Evolutionary conservation across 2,329 filamentous ascomycete genomes (phyloP).

Genomic region (Hymenoscyphus occultus): DNA sequence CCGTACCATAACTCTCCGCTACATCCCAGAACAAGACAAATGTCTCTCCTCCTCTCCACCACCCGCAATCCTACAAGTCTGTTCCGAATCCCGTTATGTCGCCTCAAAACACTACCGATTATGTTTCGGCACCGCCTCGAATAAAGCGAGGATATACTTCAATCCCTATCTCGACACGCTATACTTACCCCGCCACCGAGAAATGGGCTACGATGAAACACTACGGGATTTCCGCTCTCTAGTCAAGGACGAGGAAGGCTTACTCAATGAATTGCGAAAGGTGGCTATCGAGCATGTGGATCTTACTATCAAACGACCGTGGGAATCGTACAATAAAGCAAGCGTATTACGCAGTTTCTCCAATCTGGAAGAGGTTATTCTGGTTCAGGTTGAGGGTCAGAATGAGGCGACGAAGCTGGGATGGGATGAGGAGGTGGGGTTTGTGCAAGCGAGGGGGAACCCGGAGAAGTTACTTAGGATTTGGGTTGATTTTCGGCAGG

Average conservation of each 20-base stretch:
- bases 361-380: conserved; percentile 29
- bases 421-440: conserved; percentile 21
- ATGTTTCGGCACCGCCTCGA: conserved; percentile 33
- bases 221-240: conserved; percentile 42
- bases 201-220: conserved; percentile 37
- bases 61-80: conserved; percentile 43
- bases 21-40: conserved; percentile 38
- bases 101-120: conserved; percentile 39
- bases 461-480: conserved; percentile 26
- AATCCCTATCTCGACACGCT: conserved; percentile 23
- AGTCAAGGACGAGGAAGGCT: conserved; percentile 33
- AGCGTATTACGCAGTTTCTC: conserved; percentile 44
- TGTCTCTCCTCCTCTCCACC: conserved; percentile 40
- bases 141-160: conserved; percentile 25
- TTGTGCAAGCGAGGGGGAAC: conserved; percentile 22
- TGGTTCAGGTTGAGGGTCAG: conserved; percentile 29
- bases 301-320: conserved; percentile 44
- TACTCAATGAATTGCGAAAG: conserved; percentile 37
- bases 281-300: conserved; percentile 48
- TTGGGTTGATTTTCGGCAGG: conserved; percentile 33
- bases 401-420: neutral
- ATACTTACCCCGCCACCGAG: conserved; percentile 36
- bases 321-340: conserved; percentile 52
- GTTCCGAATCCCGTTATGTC: conserved; percentile 44
- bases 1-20: conserved; percentile 35